Percentiles rank a stretch among this genome's conserved stretches.
phyloP scores from a whole-genome alignment of 371 early-diverging fungal genomes.

The Sporodiniella umbellata region DNA sequence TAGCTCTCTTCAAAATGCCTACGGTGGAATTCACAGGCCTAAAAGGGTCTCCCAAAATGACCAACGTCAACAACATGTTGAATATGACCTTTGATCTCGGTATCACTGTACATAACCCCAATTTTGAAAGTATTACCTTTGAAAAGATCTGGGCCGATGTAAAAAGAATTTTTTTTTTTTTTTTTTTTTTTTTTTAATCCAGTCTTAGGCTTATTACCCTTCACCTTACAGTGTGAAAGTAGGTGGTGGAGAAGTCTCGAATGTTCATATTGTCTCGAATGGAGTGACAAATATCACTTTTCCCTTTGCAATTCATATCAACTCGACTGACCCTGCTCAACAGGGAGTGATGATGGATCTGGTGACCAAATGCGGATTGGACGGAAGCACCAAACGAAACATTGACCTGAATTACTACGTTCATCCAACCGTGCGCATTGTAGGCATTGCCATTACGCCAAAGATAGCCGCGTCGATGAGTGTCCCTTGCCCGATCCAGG shows the following conservation, averaged over 20 bases:
- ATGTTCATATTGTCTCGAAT: slow-evolving; percentile 41
- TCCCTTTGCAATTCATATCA: slow-evolving; percentile 40
- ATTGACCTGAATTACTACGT: slow-evolving; percentile 52
- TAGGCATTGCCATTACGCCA: slow-evolving; percentile 41
- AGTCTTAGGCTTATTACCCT: slow-evolving; percentile 58
- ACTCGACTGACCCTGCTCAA: slow-evolving; percentile 27
- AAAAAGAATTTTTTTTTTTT: slow-evolving; percentile 13
- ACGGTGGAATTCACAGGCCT: slow-evolving; percentile 33
- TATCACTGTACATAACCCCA: slow-evolving; percentile 54
- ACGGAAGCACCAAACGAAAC: slow-evolving; percentile 19
- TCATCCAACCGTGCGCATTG: slow-evolving; percentile 39
- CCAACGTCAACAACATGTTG: slow-evolving; percentile 9
- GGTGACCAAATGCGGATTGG: slow-evolving; percentile 44
- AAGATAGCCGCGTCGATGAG: slow-evolving; percentile 30
- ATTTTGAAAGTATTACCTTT: slow-evolving; percentile 52
- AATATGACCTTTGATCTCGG: slow-evolving; percentile 29
- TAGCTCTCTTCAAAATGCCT: slow-evolving; percentile 41
- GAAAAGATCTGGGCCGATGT: slow-evolving; percentile 52
- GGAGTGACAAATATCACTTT: slow-evolving; percentile 42
- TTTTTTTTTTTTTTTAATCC: background rate
- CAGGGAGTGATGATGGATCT: slow-evolving; percentile 45
- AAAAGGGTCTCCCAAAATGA: slow-evolving; percentile 19
- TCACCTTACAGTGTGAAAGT: slow-evolving; percentile 33
- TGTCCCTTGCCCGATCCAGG: slow-evolving; percentile 25
- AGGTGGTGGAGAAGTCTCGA: slow-evolving; percentile 45